Evolutionary conservation across 1,284 basidiomycete genomes (phyloP).

Genomic region (Phellopilus nigrolimitatus): DNA sequence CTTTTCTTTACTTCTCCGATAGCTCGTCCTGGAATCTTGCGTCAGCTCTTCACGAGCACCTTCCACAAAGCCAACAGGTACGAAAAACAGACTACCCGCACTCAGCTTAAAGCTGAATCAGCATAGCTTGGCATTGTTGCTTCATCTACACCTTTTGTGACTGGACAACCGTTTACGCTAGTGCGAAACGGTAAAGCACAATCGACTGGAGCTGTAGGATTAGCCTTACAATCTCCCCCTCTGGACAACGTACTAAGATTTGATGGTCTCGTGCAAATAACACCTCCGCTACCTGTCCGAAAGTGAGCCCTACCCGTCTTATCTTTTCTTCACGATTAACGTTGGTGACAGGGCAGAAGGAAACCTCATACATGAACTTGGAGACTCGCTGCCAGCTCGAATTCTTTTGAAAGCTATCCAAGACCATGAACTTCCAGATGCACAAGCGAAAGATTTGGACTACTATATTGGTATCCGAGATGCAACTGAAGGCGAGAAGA

Average conservation of each 20-base stretch:
- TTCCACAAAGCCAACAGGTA: constrained; percentile 6
- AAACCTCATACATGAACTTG: constrained; percentile 19
- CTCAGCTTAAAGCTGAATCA: no score
- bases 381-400: constrained; percentile 15
- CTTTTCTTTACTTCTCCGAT: constrained; percentile 17
- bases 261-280: constrained; percentile 9
- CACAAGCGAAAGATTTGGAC: constrained; percentile 14
- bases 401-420: constrained; percentile 16
- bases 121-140: constrained; percentile 16
- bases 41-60: constrained; percentile 1
- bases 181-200: constrained; percentile 17
- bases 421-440: constrained; percentile 11
- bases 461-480: constrained; percentile 15
- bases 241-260: neutral
- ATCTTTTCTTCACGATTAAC: neutral
- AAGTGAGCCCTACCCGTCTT: constrained; percentile 5
- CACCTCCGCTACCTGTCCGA: constrained; percentile 6
- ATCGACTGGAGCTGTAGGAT: constrained; percentile 15
- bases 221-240: constrained; percentile 8
- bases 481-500: neutral
- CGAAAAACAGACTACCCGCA: neutral
- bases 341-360: constrained; percentile 9
- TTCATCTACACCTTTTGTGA: constrained; percentile 20
- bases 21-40: constrained; percentile 8
- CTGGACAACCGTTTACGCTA: constrained; percentile 16